phyloP scores from a whole-genome alignment of 352 stramenopile species.

The Phytophthora quininea region DNA sequence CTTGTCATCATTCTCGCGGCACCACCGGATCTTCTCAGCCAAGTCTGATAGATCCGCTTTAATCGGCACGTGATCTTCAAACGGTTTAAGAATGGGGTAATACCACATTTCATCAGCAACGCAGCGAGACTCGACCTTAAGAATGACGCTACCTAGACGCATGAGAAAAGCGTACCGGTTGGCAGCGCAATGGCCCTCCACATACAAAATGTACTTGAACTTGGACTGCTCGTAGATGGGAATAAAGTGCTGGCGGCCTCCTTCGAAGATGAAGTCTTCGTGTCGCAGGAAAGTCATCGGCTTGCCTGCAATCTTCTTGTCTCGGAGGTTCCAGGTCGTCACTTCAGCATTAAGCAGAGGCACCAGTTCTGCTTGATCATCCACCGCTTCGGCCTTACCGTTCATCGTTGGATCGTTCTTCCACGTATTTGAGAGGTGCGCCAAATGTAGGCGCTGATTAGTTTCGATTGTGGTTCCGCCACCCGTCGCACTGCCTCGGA shows the following conservation, averaged over 20 bases:
- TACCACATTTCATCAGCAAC: conserved; percentile 98
- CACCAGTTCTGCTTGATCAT: conserved; percentile 43
- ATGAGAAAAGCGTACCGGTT: conserved; percentile 99
- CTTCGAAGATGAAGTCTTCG: conserved; percentile 86
- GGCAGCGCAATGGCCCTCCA: conserved; percentile 97
- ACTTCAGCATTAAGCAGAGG: conserved; percentile 97
- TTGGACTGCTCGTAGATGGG: conserved; percentile 98
- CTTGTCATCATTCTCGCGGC: conserved; percentile 96
- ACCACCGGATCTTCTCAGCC: conserved; percentile 98
- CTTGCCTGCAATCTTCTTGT: conserved; percentile 96
- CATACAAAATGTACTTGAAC: conserved; percentile 98
- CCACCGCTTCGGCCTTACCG: conserved; percentile 45
- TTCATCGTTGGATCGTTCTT: conserved; percentile 90
- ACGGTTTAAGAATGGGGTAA: conserved; percentile 95
- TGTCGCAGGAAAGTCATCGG: conserved; percentile 95
- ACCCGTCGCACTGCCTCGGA: conserved; percentile 96
- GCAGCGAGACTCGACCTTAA: conserved; percentile 93
- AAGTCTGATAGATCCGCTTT: conserved; percentile 97
- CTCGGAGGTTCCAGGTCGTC: conserved; percentile 95
- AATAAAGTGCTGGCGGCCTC: conserved; percentile 95
- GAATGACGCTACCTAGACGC: conserved; percentile 97
- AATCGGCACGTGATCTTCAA: conserved; percentile 97
- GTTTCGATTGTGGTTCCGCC: conserved; percentile 95
- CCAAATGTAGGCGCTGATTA: conserved; percentile 96
- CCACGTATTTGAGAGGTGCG: conserved; percentile 94